A percentile compares a stretch with the other conserved stretches of the same genome.
phyloP scores from a whole-genome alignment of 441 rosid genomes.

The Erodium trifolium region DNA sequence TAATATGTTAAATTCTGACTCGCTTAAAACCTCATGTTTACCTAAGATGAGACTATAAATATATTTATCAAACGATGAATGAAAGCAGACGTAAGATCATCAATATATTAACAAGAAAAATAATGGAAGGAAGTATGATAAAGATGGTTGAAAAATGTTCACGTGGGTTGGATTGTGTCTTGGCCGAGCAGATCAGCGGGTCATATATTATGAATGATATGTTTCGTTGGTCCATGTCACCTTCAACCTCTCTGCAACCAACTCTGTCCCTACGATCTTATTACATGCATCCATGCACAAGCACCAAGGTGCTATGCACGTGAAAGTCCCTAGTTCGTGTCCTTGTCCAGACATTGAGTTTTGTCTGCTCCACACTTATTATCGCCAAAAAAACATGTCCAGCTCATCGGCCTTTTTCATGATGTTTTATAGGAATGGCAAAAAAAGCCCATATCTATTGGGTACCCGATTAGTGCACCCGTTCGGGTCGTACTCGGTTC shows the following conservation, averaged over 20 bases:
- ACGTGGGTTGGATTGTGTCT: background rate
- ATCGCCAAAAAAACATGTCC: no score
- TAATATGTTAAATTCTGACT: no score
- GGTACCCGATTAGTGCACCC: no score
- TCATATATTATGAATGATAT: background rate
- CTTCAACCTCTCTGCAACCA: background rate
- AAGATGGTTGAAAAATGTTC: background rate
- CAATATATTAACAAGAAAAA: no score
- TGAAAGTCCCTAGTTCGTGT: background rate
- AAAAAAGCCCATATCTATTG: no score
- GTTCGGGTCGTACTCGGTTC: no score
- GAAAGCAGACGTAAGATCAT: no score
- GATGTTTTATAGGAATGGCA: no score
- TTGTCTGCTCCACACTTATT: background rate
- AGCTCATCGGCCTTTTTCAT: no score
- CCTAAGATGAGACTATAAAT: no score
- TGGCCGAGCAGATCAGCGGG: background rate
- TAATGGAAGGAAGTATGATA: background rate
- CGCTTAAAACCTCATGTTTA: no score
- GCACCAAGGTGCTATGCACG: background rate
- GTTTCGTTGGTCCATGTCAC: background rate
- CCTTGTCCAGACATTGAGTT: background rate
- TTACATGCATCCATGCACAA: background rate
- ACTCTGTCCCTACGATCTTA: background rate
- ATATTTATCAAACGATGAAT: no score